A percentile compares a stretch with the other conserved stretches of the same genome.
phyloP scores from a whole-genome alignment of 2,329 filamentous ascomycete species.

The Pseudocercospora crystallina region DNA sequence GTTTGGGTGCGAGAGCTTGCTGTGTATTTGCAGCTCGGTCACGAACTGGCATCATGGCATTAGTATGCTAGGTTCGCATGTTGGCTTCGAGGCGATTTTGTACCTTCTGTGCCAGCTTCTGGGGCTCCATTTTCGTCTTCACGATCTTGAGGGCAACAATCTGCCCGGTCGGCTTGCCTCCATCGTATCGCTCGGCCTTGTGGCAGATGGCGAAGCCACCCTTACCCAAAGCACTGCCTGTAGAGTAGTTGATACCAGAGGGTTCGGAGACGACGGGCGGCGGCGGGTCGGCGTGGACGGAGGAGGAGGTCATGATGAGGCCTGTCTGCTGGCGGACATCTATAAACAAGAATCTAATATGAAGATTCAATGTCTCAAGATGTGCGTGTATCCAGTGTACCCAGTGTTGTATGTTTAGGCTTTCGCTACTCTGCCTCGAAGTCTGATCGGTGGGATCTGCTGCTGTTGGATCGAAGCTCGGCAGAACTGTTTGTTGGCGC shows the following conservation, averaged over 20 bases:
- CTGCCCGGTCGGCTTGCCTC: slow-evolving; percentile 58
- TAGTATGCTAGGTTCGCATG: neutral
- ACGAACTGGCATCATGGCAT: slow-evolving; percentile 54
- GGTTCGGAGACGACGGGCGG: slow-evolving; percentile 64
- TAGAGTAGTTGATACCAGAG: slow-evolving; percentile 70
- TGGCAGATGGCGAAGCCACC: slow-evolving; percentile 83
- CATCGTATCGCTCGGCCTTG: slow-evolving; percentile 63
- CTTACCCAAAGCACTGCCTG: slow-evolving; percentile 73
- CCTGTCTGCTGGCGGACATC: slow-evolving; percentile 11
- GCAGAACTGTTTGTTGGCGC: no score
- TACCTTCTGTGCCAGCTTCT: slow-evolving; percentile 83
- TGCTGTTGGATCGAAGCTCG: no score
- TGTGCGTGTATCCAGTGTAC: no score
- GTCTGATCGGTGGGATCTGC: no score
- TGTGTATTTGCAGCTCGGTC: slow-evolving; percentile 93
- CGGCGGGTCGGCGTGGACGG: slow-evolving; percentile 52
- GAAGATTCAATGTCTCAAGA: neutral
- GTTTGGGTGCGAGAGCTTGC: slow-evolving; percentile 93
- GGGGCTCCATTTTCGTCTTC: slow-evolving; percentile 73
- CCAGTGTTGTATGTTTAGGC: no score
- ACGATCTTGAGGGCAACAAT: slow-evolving; percentile 79
- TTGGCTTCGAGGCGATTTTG: slow-evolving; percentile 1
- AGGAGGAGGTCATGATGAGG: slow-evolving; percentile 30
- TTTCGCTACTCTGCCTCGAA: no score
- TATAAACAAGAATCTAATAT: neutral